Evolutionary conservation across 106 monocot species (phyloP), one percentile per base, ranked within the genome.

Genomic region (Acorus calamus): DNA sequence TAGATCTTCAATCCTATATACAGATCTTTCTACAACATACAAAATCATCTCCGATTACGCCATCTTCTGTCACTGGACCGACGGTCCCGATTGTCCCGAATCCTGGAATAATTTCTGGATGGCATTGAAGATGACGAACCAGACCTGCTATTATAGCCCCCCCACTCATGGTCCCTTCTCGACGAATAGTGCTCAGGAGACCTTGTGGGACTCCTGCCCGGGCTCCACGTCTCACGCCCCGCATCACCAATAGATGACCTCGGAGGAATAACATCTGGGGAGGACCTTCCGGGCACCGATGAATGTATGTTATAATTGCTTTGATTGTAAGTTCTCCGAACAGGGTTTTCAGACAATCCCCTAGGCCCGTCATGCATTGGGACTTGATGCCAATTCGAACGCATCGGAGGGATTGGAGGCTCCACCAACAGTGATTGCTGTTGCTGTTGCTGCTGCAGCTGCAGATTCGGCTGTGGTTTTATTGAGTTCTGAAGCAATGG

Each of bases 181-280:
- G n/a, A 46, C 6, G 53, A 54, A 4, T 57, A 61, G 43, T 42
- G 68, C 11, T 76, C 73, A 3, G 44, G 57, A 6, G 48, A 47
- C 11, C 52, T 50, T 13, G 4, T 6, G 11, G 60, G 44, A 14
- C 56, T 61, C 46, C 55, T 44, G 42, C 72, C 63, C 49, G 65
- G 64, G n/a, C 64, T 77, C 84, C 81, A 81, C 3, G 52, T 14
- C 57, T 69, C 66, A 7, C 52, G 14, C 14, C 2, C 55, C 7
- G 71, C 42, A 14, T 49, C n/a, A n/a, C 13, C 61, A 2, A 10
- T 14, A 5, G 55, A 42, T 1, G 28, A 28, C 28, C 28, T 28
- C 28, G 28, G 28, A 28, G 28, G 28, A 28, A 28, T 28, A 28
- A 28, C 28, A 28, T 28, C 28, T 28, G 28, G 28, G 1, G 28